phyloP scores from a whole-genome alignment of 2,329 filamentous ascomycete species.

The Emmonsiellopsis sp. region DNA sequence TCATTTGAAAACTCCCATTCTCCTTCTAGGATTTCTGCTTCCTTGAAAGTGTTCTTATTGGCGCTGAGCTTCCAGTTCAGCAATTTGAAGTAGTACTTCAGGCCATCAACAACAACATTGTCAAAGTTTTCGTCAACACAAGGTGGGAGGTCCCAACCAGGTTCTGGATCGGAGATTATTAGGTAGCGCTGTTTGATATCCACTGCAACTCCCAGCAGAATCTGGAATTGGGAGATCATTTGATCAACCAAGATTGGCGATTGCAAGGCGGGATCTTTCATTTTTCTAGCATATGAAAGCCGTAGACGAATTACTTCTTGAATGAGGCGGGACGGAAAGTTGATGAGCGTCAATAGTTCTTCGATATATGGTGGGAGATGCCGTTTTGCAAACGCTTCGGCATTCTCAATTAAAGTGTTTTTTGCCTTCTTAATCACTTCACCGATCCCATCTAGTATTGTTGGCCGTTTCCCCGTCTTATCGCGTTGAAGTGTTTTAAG shows the following conservation, averaged over 20 bases:
- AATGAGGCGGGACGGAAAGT: slow-evolving; percentile 89
- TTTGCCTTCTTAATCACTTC: slow-evolving; percentile 90
- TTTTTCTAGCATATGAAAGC: slow-evolving; percentile 82
- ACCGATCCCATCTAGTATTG: slow-evolving; percentile 76
- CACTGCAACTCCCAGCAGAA: slow-evolving; percentile 82
- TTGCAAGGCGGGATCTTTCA: slow-evolving; percentile 89
- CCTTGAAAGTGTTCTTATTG: slow-evolving; percentile 99
- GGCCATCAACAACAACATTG: slow-evolving; percentile 75
- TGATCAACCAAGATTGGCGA: slow-evolving; percentile 92
- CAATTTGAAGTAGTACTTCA: slow-evolving; percentile 98
- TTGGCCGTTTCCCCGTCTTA: slow-evolving; percentile 45
- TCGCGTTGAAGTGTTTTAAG: slow-evolving; percentile 77
- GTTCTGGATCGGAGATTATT: slow-evolving; percentile 71
- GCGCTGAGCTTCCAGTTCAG: slow-evolving; percentile 94
- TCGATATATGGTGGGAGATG: slow-evolving; percentile 95
- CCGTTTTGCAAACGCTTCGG: slow-evolving; percentile 71
- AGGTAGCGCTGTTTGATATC: slow-evolving; percentile 86
- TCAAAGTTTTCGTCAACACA: slow-evolving; percentile 98
- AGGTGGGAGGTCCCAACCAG: slow-evolving; percentile 89
- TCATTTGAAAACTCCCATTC: slow-evolving; percentile 98
- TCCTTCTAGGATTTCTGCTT: slow-evolving; percentile 91
- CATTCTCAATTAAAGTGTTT: slow-evolving; percentile 77
- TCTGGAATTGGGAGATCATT: slow-evolving; percentile 95
- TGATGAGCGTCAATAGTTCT: slow-evolving; percentile 89
- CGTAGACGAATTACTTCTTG: slow-evolving; percentile 94